Evolutionary conservation across 2,329 filamentous ascomycete species (phyloP).

Genomic region (Tympanopsis confertula): DNA sequence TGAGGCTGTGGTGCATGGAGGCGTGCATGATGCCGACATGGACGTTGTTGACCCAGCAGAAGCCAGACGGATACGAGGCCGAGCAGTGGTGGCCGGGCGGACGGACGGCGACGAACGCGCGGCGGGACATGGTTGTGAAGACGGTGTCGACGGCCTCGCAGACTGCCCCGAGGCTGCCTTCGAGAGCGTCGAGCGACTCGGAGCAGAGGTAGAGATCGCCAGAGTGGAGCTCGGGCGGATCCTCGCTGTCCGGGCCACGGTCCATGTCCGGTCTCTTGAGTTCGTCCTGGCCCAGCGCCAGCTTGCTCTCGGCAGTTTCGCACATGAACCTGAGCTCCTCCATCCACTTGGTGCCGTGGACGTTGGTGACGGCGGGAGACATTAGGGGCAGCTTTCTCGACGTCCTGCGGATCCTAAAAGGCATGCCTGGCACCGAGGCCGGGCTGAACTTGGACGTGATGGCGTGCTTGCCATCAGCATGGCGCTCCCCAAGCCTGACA

Average conservation of each 20-base stretch:
- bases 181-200: conserved; percentile 76
- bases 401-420: conserved; percentile 79
- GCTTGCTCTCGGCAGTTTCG: conserved; percentile 62
- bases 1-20: conserved; percentile 70
- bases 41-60: conserved; percentile 98
- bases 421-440: conserved; percentile 40
- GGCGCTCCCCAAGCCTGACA: conserved; percentile 73
- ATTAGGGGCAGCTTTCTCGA: conserved; percentile 58
- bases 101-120: conserved; percentile 83
- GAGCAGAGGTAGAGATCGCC: conserved; percentile 84
- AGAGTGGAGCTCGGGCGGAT: conserved; percentile 55
- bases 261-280: conserved; percentile 58
- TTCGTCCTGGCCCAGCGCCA: conserved; percentile 70
- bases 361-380: conserved; percentile 72
- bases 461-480: conserved; percentile 59
- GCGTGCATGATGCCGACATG: conserved; percentile 93
- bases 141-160: conserved; percentile 86
- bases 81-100: conserved; percentile 96
- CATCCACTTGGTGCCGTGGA: conserved; percentile 91
- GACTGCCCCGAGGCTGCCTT: conserved; percentile 83
- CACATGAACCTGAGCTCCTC: conserved; percentile 80
- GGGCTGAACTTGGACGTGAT: conserved; percentile 46
- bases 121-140: conserved; percentile 34
- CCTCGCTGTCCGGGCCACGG: conserved; percentile 28
- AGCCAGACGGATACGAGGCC: conserved; percentile 76